These are phyloP conservation scores for Ricinus communis DNA, from an alignment of 345 rosid species.

Conservation along the genomic window DNA sequence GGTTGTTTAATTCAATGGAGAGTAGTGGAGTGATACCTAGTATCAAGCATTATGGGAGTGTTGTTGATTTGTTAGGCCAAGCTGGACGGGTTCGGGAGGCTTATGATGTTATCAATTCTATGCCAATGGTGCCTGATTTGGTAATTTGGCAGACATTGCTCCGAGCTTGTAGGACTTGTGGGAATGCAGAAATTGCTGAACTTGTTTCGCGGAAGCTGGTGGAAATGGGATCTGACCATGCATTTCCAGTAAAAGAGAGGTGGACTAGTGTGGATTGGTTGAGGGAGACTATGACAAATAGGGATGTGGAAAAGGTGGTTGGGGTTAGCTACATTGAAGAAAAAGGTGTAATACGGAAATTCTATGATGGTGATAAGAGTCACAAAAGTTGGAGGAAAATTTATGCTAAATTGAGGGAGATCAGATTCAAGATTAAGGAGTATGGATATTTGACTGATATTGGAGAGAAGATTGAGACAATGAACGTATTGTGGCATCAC, in stretches of 20 bases:
- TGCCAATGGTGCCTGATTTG: slow-evolving; percentile 63
- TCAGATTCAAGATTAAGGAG: slow-evolving; percentile 64
- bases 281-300: slow-evolving; percentile 67
- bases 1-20: slow-evolving; percentile 59
- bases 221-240: slow-evolving; percentile 70
- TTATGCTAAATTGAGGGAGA: slow-evolving; percentile 66
- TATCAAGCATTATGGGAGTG: slow-evolving; percentile 73
- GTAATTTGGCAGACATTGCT: slow-evolving; percentile 86
- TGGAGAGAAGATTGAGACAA: slow-evolving; percentile 89
- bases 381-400: slow-evolving; percentile 61
- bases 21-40: slow-evolving; percentile 49
- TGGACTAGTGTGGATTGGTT: slow-evolving; percentile 81
- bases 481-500: slow-evolving; percentile 68
- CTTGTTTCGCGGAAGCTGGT: slow-evolving; percentile 53
- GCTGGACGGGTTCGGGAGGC: slow-evolving; percentile 76
- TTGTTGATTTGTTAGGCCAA: slow-evolving; percentile 81
- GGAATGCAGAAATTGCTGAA: slow-evolving; percentile 75
- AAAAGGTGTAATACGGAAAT: slow-evolving; percentile 58
- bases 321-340: slow-evolving; percentile 80
- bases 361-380: slow-evolving; percentile 65
- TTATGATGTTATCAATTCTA: slow-evolving; percentile 54
- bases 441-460: slow-evolving; percentile 75
- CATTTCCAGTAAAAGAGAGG: slow-evolving; percentile 70
- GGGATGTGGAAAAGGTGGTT: slow-evolving; percentile 74
- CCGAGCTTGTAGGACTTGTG: slow-evolving; percentile 69